Base-by-base conservation (phyloP, 2,329 filamentous ascomycete genomes). In the Chrysoporthe austroafricana region DNA sequence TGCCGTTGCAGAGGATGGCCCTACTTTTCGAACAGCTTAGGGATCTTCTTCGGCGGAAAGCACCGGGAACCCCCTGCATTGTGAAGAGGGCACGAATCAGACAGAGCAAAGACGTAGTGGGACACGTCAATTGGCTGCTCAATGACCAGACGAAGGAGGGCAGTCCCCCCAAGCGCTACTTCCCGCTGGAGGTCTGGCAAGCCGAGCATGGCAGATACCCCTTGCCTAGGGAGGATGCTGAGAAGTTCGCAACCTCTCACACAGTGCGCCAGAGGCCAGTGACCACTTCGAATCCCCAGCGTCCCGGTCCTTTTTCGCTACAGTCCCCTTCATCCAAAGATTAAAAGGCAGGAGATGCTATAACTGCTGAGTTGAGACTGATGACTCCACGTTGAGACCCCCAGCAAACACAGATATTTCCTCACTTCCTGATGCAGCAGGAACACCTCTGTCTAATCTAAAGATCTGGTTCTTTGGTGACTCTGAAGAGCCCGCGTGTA, bases 121-220 rank as follows among this genome's bases (percentile, higher is more conserved):
- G 7, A n/a, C 34, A 36, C 16, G 8, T 46, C 43, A n/a, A 50
- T 16, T 34, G 8, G 13, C 0, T 18, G 8, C 1, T 13, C 42
- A 48, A n/a, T 11, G 43, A 48, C 9, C 18, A 54, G 36, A 39
- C 36, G 1, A 39, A 39, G 36, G 1, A 39, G 36, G 36, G 5
- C 36, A 39, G 36, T 7, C 9, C 36, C 9, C 36, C 36, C 36
- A 39, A 39, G 36, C 36, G 6, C 36, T 7, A 39, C 36, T 7
- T 39, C 34, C 34, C 44, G 3, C 26, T 50, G 6, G 26, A 50
- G 18, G 43, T 39, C 43, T 62, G 44, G 43, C 4, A 50, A 32
- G 59, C 59, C 32, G 36, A 16, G 18, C 59, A 62, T 50, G 59
- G 59, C 43, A 62, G 59, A 21, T 50, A 48, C 26, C 44, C 59